Percentiles rank a stretch among this genome's conserved stretches.
Evolutionary conservation across 345 rosid species (phyloP).

Genomic region (Citrus australasica): DNA sequence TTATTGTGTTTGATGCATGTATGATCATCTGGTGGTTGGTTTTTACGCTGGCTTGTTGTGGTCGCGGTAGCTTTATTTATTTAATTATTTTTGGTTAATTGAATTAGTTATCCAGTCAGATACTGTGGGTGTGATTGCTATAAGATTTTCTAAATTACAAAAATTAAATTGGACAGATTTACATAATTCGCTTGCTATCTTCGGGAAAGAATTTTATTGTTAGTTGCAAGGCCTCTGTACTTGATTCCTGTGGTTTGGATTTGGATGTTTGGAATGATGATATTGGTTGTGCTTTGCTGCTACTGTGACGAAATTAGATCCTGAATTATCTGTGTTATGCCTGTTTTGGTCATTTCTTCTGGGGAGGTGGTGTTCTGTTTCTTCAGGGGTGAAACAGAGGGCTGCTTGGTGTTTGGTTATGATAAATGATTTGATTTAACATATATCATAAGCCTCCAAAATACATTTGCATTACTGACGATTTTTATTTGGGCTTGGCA

Average conservation of each 20-base stretch:
- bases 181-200: not conserved
- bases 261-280: not conserved
- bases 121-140: not conserved
- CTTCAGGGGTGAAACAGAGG: not conserved
- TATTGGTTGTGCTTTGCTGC: not conserved
- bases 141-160: not conserved
- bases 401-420: not conserved
- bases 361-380: not conserved
- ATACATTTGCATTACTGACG: not conserved
- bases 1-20: not conserved
- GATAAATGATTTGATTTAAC: not conserved
- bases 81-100: not conserved
- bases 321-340: not conserved
- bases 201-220: not conserved
- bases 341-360: not conserved
- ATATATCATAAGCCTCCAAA: not conserved
- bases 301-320: not conserved
- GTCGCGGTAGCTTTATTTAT: too few species aligned
- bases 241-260: not conserved
- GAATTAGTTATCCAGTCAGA: not conserved
- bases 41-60: not conserved
- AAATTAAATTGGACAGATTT: not conserved
- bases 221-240: not conserved
- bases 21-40: not conserved
- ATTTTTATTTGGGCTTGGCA: not conserved